phyloP scores from a whole-genome alignment of 2,329 filamentous ascomycete species.

The Aciculosporium take region DNA sequence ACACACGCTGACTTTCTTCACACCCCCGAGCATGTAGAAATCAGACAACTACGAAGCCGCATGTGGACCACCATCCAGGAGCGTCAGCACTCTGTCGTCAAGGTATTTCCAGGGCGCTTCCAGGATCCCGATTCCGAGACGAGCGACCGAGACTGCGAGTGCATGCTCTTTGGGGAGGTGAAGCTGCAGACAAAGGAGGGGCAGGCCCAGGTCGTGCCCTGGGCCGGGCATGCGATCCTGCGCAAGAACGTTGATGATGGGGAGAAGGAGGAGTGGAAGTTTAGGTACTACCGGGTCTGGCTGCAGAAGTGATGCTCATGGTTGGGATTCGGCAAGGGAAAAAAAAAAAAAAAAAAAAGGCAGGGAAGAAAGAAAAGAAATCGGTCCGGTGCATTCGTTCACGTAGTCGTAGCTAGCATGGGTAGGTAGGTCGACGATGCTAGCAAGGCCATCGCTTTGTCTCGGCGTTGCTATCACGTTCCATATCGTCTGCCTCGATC shows the following conservation, averaged over 20 bases:
- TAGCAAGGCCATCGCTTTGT: too few relatives aligned
- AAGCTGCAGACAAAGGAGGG: conserved; percentile 16
- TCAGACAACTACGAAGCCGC: conserved; percentile 23
- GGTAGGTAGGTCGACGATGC: too few relatives aligned
- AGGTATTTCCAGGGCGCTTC: conserved; percentile 28
- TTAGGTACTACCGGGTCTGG: conserved; percentile 20
- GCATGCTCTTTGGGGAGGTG: conserved; percentile 20
- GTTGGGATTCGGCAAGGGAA: too few relatives aligned
- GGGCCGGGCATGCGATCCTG: conserved; percentile 19
- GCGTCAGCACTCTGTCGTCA: conserved; percentile 26
- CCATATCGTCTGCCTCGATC: too few relatives aligned
- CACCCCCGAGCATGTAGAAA: too few relatives aligned
- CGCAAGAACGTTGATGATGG: conserved; percentile 11
- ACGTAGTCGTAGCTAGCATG: too few relatives aligned
- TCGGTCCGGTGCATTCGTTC: too few relatives aligned
- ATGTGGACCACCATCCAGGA: conserved; percentile 30
- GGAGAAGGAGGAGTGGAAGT: conserved; percentile 18
- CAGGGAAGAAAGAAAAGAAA: too few relatives aligned
- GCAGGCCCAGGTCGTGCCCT: conserved; percentile 13
- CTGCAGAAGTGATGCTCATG: conserved; percentile 13
- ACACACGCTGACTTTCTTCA: not conserved
- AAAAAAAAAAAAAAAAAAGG: too few relatives aligned
- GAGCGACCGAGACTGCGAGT: conserved; percentile 17
- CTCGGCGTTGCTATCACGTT: too few relatives aligned
- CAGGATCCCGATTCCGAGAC: not conserved